Conservation (phyloP, 352 stramenopile genomes). For the Thalassiosira hispida region DNA sequence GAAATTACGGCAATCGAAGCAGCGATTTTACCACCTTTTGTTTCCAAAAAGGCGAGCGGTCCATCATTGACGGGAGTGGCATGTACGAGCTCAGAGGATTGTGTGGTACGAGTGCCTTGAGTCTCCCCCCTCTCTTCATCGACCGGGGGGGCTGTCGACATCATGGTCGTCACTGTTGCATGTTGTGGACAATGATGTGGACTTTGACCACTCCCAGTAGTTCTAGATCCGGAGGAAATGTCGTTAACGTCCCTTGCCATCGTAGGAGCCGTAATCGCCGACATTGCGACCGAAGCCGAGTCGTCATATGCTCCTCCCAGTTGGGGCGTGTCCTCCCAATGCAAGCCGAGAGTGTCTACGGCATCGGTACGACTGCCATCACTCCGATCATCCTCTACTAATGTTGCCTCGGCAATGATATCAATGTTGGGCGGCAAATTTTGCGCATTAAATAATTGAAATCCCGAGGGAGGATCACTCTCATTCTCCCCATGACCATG, state of each 20-base stretch:
- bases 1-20: neutral
- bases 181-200: no score
- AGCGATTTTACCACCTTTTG: neutral
- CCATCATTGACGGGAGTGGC: neutral
- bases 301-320: no score
- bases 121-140: neutral
- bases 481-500: no score
- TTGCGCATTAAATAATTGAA: neutral
- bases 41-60: neutral
- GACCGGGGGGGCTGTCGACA: no score
- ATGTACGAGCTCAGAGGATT: neutral
- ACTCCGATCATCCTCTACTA: neutral
- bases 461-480: neutral
- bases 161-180: no score
- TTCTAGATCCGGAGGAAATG: no score
- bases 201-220: no score
- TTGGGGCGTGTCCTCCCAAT: no score
- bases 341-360: neutral
- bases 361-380: neutral
- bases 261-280: no score
- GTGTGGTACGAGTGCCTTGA: neutral
- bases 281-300: no score
- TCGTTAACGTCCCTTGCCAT: no score
- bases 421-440: neutral
- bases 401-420: conserved; percentile 3